Conservation (phyloP, 257 asterid genomes). For the Solanum sejunctum region DNA sequence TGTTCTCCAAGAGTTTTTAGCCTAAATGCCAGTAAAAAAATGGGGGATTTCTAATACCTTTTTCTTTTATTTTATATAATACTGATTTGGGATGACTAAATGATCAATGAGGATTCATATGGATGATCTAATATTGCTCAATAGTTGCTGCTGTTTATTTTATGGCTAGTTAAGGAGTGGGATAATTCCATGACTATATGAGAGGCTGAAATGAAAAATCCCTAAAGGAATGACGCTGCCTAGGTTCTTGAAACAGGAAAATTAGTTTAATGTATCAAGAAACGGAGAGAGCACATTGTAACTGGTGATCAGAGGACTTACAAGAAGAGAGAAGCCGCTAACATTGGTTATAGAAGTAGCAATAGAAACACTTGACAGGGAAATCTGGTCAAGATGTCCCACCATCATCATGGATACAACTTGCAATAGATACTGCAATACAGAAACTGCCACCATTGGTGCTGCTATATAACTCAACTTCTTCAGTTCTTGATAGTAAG, state of each 20-base stretch:
- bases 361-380: constrained; percentile 28
- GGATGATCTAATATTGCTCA: neutral
- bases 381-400: constrained; percentile 30
- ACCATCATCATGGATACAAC: constrained; percentile 39
- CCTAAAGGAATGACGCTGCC: no score
- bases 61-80: no score
- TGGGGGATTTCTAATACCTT: neutral
- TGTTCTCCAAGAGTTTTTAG: neutral
- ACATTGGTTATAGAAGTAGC: constrained; percentile 34
- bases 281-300: no score
- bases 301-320: neutral
- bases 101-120: no score
- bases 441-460: constrained; percentile 37
- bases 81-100: neutral
- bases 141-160: neutral
- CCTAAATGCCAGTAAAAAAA: neutral
- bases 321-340: constrained; percentile 32
- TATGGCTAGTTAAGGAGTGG: neutral
- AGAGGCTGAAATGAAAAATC: neutral
- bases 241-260: no score
- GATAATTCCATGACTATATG: neutral
- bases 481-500: constrained; percentile 22
- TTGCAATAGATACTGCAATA: constrained; percentile 29
- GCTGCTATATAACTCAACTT: constrained; percentile 24
- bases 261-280: no score